Conservation (phyloP, 1,284 basidiomycete species). For the Tylopilus sp. region DNA sequence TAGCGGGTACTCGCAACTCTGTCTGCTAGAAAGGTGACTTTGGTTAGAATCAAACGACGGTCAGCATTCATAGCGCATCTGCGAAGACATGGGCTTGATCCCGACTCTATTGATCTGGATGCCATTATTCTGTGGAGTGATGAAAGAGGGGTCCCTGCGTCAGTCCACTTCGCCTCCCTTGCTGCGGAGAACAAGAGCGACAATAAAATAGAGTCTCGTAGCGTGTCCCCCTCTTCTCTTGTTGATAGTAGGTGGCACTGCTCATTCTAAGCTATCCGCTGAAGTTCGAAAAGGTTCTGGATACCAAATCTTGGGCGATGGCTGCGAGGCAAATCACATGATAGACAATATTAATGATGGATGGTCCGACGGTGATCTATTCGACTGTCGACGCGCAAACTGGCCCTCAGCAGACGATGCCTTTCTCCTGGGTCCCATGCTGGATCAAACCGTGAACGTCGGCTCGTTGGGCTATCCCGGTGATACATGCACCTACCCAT, state of each 20-base stretch:
- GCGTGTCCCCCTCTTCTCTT: conserved; percentile 3
- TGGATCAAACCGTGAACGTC: conserved; percentile 7
- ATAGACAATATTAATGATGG: background rate
- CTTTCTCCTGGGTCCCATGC: background rate
- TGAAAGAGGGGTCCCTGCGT: background rate
- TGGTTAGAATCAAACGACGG: conserved; percentile 55
- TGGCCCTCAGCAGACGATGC: conserved; percentile 2
- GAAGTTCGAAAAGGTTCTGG: conserved; percentile 16
- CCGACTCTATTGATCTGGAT: conserved; percentile 20
- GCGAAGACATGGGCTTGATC: conserved; percentile 44
- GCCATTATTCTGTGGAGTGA: conserved; percentile 7
- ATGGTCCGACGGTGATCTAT: conserved; percentile 6
- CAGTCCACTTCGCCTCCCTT: conserved; percentile 1
- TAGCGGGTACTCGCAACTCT: conserved; percentile 8
- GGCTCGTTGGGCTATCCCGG: background rate
- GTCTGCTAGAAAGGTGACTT: conserved; percentile 2
- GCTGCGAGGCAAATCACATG: background rate
- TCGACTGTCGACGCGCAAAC: conserved; percentile 8
- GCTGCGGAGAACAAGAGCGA: background rate
- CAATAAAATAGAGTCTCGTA: conserved; percentile 7
- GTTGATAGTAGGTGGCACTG: conserved; percentile 15
- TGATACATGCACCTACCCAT: conserved; percentile 5
- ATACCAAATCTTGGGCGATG: background rate
- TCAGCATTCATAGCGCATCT: conserved; percentile 55
- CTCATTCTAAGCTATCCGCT: conserved; percentile 1